Base-by-base conservation (phyloP, 2,329 filamentous ascomycete genomes). In the Ceratocystis smalleyi region DNA sequence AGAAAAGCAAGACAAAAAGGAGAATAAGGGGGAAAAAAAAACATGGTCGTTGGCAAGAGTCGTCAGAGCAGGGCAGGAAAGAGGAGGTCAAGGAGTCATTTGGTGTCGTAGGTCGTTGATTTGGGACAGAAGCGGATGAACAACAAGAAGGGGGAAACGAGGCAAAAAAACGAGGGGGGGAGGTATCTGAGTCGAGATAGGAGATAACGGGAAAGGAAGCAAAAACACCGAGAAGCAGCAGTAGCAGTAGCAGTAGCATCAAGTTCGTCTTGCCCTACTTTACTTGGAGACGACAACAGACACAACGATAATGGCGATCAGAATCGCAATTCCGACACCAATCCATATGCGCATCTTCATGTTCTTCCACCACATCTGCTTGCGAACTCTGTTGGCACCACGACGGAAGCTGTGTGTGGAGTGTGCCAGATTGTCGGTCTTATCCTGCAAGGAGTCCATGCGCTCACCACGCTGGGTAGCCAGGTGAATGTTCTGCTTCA, bases 351-450 rank as follows among this genome's bases (percentile, higher is more conserved):
- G 86, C 94, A 99, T 99, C 85, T 97, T 97, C 90, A 96, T 95
- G 74, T 97, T 92, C 83, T 97, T 97, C 92, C 91, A 97, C 92
- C 92, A 97, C 92, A 97, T 97, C 77, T 95, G 86, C 81, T 91
- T 92, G 76, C 94, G 86, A 70, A 99, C 92, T 71, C 90, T 82
- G 81, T 97, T 99, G 76, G 95, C 94, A 69, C 94, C 92, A 70
- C 91, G 87, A 72, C 91, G 89, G 83, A 99, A 99, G 68, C 90
- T 91, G 75, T 96, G 91, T 66, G 94, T 92, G 43, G 91, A 96
- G 68, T 87, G 84, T 67, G 91, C 91, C 70, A 99, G 82, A 77
- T 95, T 95, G 78, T 96, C 86, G 69, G 89, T 96, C 83, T 96
- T 95, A 76, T 94, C 88, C 78, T 95, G 89, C 67, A 96, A 84